Evolutionary conservation across 2,329 filamentous ascomycete genomes (phyloP).

Genomic region (Xylaria digitata): DNA sequence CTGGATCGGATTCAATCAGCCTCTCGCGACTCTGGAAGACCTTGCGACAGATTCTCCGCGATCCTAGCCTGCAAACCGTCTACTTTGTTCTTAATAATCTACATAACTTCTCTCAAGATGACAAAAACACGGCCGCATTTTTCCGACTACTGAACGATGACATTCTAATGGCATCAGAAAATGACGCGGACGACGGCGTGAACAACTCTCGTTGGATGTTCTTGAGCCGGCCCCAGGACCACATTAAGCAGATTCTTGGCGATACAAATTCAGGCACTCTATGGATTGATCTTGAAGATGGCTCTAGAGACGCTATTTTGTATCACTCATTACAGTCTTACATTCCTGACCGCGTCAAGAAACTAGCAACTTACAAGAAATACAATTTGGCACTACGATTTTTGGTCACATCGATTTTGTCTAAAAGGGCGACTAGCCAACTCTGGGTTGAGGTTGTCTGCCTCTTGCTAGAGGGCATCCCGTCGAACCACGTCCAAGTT

Average conservation of each 20-base stretch:
- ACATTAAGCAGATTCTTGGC: not conserved
- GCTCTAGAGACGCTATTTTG: slow-evolving; percentile 1
- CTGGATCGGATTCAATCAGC: not conserved
- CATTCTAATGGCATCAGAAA: not conserved
- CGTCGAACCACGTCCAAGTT: not conserved
- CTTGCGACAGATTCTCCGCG: slow-evolving; percentile 1
- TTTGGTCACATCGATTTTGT: not conserved
- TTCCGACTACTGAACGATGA: not conserved
- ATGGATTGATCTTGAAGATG: slow-evolving; percentile 10
- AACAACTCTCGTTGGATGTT: slow-evolving; percentile 14
- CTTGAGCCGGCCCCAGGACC: slow-evolving; percentile 8
- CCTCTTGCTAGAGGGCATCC: slow-evolving; percentile 7
- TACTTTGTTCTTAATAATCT: slow-evolving; percentile 17
- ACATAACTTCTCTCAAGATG: not conserved
- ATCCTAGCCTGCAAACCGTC: slow-evolving; percentile 4
- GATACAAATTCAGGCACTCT: not conserved
- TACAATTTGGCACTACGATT: slow-evolving; percentile 10
- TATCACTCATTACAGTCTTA: not conserved
- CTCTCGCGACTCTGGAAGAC: slow-evolving; percentile 9
- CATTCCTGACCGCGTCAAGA: slow-evolving; percentile 7
- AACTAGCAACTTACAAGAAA: slow-evolving; percentile 1
- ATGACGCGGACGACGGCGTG: not conserved
- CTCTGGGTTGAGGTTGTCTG: slow-evolving; percentile 13
- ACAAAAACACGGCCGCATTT: not conserved
- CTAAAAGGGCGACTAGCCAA: not conserved